phyloP scores from a whole-genome alignment of 345 rosid species.

The Gossypium stocksii region DNA sequence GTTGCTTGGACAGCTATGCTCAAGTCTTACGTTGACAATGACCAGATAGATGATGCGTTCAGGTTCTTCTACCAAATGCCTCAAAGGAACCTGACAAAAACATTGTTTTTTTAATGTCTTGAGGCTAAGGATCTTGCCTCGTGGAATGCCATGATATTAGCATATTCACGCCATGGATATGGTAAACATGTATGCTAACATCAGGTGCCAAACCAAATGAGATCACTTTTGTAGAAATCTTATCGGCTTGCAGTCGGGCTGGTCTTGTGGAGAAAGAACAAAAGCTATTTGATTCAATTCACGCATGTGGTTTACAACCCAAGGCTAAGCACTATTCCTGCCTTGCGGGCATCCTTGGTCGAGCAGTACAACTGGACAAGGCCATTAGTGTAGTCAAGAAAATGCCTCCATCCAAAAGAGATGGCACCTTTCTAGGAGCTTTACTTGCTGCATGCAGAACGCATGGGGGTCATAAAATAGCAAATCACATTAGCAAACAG shows the following conservation, averaged over 20 bases:
- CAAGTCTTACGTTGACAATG: conserved; percentile 34
- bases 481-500: conserved; percentile 22
- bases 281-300: conserved; percentile 26
- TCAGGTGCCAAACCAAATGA: conserved; percentile 36
- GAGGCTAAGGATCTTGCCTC: conserved; percentile 36
- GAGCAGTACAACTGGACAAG: conserved; percentile 33
- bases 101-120: conserved; percentile 20
- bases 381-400: conserved; percentile 27
- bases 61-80: conserved; percentile 19
- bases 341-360: conserved; percentile 39
- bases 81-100: conserved; percentile 21
- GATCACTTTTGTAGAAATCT: conserved; percentile 35
- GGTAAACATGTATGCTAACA: conserved; percentile 32
- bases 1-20: conserved; percentile 45
- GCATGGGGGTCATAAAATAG: conserved; percentile 27
- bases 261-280: conserved; percentile 36
- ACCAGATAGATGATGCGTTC: conserved; percentile 27
- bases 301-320: conserved; percentile 29
- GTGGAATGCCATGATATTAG: conserved; percentile 41
- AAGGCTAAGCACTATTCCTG: conserved; percentile 41
- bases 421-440: conserved; percentile 39
- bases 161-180: conserved; percentile 42
- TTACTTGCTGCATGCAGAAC: conserved; percentile 33
- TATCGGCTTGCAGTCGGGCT: conserved; percentile 39
- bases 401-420: conserved; percentile 29